Evolutionary conservation across 2,329 filamentous ascomycete species (phyloP).

Genomic region (Penicillium italicum): DNA sequence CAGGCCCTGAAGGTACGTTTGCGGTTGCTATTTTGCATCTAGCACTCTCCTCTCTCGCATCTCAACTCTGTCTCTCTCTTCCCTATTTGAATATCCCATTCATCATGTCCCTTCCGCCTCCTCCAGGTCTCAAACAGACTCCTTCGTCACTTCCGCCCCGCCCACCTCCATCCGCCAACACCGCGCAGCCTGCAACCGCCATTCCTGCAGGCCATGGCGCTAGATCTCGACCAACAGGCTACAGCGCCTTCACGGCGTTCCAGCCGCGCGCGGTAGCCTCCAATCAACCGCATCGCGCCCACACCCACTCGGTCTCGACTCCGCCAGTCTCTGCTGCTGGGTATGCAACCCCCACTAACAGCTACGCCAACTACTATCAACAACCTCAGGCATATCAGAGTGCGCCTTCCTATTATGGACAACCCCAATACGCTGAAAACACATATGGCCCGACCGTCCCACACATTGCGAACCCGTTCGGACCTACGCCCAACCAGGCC

Average conservation of each 20-base stretch:
- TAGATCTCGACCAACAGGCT: slow-evolving; percentile 30
- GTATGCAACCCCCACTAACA: slow-evolving; percentile 39
- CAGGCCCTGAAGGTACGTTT: slow-evolving; percentile 45
- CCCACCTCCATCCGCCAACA: slow-evolving; percentile 58
- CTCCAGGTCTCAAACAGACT: slow-evolving; percentile 65
- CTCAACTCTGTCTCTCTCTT: not conserved
- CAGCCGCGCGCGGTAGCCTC: slow-evolving; percentile 58
- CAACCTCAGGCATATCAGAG: slow-evolving; percentile 35
- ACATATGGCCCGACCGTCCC: slow-evolving; percentile 55
- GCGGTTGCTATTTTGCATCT: slow-evolving; percentile 32
- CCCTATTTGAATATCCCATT: slow-evolving; percentile 40
- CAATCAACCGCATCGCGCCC: slow-evolving; percentile 39
- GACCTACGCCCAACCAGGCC: slow-evolving; percentile 43
- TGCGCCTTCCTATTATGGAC: slow-evolving; percentile 46
- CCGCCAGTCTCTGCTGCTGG: slow-evolving; percentile 34
- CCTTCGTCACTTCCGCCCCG: slow-evolving; percentile 70
- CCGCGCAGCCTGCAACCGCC: slow-evolving; percentile 39
- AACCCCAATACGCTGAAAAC: slow-evolving; percentile 47
- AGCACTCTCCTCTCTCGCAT: slow-evolving; percentile 28
- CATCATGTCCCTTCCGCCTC: slow-evolving; percentile 79
- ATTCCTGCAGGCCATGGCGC: slow-evolving; percentile 31
- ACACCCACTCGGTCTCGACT: slow-evolving; percentile 36
- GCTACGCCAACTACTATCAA: slow-evolving; percentile 44
- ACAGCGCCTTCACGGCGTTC: slow-evolving; percentile 54
- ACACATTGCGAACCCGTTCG: slow-evolving; percentile 78